These are phyloP conservation scores for Casuarina glauca DNA, from an alignment of 306 rosid species.

Conservation along the genomic window DNA sequence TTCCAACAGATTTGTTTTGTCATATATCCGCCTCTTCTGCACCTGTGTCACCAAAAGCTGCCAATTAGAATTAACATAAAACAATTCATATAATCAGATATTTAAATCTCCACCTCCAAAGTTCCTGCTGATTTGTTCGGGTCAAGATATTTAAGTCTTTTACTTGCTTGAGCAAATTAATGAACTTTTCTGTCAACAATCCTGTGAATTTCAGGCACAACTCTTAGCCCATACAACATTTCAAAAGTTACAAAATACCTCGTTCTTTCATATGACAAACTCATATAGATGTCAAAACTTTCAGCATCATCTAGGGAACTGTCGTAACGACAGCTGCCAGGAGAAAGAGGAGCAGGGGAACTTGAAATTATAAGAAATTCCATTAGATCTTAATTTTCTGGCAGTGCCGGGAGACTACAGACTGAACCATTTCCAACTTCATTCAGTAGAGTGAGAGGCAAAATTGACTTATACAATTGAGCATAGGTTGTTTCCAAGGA, in stretches of 20 bases:
- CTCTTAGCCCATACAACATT: constrained; percentile 25
- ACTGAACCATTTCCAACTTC: not conserved
- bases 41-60: constrained; percentile 55
- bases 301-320: constrained; percentile 82
- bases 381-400: constrained; percentile 14
- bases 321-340: constrained; percentile 88
- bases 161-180: constrained; percentile 86
- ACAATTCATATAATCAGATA: constrained; percentile 15
- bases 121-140: constrained; percentile 96
- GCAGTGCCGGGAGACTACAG: constrained; percentile 2
- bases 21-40: constrained; percentile 98
- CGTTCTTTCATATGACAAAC: constrained; percentile 17
- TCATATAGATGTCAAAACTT: constrained; percentile 12
- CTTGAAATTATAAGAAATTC: constrained; percentile 49
- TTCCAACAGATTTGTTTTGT: constrained; percentile 96
- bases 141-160: constrained; percentile 86
- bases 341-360: constrained; percentile 86
- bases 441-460: not conserved
- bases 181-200: constrained; percentile 90
- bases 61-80: constrained; percentile 29
- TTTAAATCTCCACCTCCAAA: constrained; percentile 58
- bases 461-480: not conserved
- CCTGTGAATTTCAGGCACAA: constrained; percentile 59
- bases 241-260: constrained; percentile 20
- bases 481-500: constrained; percentile 21